Conservation (phyloP, 768 basidiomycete genomes). For the Suillus luteus region DNA sequence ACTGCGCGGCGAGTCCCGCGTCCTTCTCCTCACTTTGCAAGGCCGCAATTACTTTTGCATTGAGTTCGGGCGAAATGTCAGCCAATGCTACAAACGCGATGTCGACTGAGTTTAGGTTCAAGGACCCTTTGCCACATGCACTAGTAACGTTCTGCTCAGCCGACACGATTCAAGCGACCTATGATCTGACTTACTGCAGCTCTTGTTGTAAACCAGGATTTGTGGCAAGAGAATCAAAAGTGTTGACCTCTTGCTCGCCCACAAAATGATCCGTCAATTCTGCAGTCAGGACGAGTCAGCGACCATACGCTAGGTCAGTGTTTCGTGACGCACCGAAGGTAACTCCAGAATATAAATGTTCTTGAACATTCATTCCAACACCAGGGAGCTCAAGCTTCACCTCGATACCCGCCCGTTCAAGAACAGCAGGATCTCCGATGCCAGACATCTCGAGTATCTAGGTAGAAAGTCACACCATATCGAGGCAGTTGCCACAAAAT, state of each 20-base stretch:
- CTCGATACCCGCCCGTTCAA: slow-evolving; percentile 42
- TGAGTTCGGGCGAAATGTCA: not conserved
- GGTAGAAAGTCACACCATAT: slow-evolving; percentile 15
- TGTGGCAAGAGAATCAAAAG: not conserved
- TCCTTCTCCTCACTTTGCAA: not conserved
- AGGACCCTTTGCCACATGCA: not conserved
- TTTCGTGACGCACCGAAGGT: slow-evolving; percentile 27
- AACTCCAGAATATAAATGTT: slow-evolving; percentile 39
- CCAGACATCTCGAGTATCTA: slow-evolving; percentile 62
- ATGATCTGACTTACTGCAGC: not conserved
- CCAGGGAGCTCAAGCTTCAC: slow-evolving; percentile 35
- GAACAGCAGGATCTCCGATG: slow-evolving; percentile 46
- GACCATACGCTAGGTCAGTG: not conserved
- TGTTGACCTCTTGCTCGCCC: not conserved
- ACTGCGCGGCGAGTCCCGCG: not conserved
- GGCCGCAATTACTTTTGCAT: not conserved
- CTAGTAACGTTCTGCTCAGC: not conserved
- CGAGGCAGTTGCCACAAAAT: not conserved
- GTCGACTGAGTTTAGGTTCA: not conserved
- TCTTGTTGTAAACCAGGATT: not conserved
- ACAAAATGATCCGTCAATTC: not conserved
- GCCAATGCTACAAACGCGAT: not conserved
- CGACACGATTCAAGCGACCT: not conserved
- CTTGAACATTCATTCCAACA: slow-evolving; percentile 59
- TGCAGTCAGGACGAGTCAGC: not conserved